Evolutionary conservation across 352 stramenopile species (phyloP), one percentile per base, ranked within the genome.

Genomic region (Phytophthora brassicae): DNA sequence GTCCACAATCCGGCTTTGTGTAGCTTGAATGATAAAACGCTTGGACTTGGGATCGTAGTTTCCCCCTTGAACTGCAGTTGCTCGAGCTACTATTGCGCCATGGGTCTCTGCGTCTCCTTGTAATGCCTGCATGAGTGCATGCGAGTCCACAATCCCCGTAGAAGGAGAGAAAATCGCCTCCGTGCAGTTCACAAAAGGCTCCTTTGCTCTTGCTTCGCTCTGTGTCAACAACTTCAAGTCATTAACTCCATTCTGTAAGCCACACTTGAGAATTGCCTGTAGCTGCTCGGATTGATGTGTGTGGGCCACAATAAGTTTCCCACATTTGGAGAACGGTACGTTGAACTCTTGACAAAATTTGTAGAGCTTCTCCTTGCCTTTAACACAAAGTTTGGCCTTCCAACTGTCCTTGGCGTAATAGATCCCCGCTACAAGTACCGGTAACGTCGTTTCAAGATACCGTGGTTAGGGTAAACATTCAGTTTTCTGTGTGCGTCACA

Each of bases 221-320:
- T 68, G 65, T 1, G 80, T 77, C 19, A 95, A 33, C 45, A 86
- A 48, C 24, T 59, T 54, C 28, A 95, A 59, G 45, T 90, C 79
- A 3, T 17, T 55, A 8, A 93, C 86, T 8, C 81, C 82, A 53
- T 95, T 95, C 12, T 47, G 60, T 0, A 57, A 52, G 5, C 72
- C 83, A 13, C 57, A 64, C 17, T 65, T 59, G 4, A 66, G 49
- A 14, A 92, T 83, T n/a, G 44, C 53, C 7, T 39, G 55, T 2
- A 94, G 57, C 26, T 86, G 65, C 13, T 76, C 41, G 2, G 63
- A 57, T 70, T 92, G 59, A 19, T 83, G 57, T 35, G 68, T 48
- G 16, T 92, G 73, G 1, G 89, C 96, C 4, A 99, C 96, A 58
- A 99, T 88, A 17, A 99, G 69, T 70, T 99, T 99, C 12, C 96